These are phyloP conservation scores for Dryas integrifolia DNA, from an alignment of 331 rosid genomes.

Conservation along the genomic window DNA sequence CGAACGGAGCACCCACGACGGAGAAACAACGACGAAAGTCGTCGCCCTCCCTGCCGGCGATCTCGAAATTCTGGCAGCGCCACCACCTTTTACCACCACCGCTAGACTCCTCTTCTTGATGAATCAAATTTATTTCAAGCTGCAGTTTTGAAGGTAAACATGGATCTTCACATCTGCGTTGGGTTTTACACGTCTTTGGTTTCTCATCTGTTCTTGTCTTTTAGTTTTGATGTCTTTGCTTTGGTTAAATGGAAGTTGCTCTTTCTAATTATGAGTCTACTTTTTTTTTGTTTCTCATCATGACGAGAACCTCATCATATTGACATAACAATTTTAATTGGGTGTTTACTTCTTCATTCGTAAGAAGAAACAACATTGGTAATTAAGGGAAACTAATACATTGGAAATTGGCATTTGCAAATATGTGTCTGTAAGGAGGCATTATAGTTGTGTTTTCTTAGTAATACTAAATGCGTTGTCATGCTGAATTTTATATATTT, in stretches of 20 bases:
- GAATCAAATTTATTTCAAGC: conserved; percentile 66
- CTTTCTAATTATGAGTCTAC: no score
- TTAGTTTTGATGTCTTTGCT: conserved; percentile 25
- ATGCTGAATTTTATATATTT: background rate
- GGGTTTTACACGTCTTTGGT: background rate
- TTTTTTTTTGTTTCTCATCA: background rate
- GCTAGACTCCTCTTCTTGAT: no score
- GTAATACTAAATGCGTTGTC: background rate
- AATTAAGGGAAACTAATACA: background rate
- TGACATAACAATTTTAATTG: background rate
- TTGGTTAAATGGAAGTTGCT: background rate
- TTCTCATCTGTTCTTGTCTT: conserved; percentile 21
- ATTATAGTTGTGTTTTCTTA: background rate
- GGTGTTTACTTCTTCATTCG: no score
- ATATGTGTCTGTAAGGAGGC: background rate
- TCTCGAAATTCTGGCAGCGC: no score
- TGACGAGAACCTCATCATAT: background rate
- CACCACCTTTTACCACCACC: no score
- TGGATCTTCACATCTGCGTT: background rate
- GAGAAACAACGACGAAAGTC: no score
- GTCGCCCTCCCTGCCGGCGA: no score
- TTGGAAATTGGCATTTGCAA: background rate
- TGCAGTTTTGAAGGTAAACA: conserved; percentile 70
- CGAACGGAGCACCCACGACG: no score
- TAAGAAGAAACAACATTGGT: no score